Conservation (phyloP, 371 early-diverging fungal genomes). For the Mortierella sp. region DNA sequence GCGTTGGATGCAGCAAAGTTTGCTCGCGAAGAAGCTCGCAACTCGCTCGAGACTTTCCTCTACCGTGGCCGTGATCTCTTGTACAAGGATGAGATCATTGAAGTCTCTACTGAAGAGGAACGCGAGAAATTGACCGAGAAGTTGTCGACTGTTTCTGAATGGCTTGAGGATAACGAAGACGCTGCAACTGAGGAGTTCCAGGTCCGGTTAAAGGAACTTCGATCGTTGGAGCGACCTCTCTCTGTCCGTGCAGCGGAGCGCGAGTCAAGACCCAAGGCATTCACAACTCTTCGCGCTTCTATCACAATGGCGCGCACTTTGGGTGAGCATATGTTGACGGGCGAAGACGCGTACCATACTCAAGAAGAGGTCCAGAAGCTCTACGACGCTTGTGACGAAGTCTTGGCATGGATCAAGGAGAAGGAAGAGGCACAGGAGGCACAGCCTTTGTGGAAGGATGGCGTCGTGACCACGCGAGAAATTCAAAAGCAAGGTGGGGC, state of each 20-base stretch:
- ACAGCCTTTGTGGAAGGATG: constrained; percentile 67
- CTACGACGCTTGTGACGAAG: constrained; percentile 55
- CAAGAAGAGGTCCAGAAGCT: constrained; percentile 69
- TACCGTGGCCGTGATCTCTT: constrained; percentile 87
- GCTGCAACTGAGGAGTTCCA: constrained; percentile 66
- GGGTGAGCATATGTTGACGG: constrained; percentile 55
- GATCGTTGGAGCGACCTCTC: constrained; percentile 73
- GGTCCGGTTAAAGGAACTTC: constrained; percentile 60
- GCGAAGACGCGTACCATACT: constrained; percentile 67
- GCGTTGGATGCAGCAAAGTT: constrained; percentile 69
- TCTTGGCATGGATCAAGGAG: constrained; percentile 71
- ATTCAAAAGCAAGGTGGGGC: constrained; percentile 53
- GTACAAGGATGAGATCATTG: constrained; percentile 73
- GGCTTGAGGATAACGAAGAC: constrained; percentile 87
- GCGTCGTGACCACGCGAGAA: constrained; percentile 68
- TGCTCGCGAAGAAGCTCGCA: constrained; percentile 85
- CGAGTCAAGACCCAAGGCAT: constrained; percentile 68
- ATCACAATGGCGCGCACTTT: constrained; percentile 58
- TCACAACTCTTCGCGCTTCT: constrained; percentile 57
- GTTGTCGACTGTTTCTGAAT: constrained; percentile 77
- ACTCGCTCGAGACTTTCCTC: constrained; percentile 90
- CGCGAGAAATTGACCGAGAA: constrained; percentile 70
- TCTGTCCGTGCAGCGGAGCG: constrained; percentile 71
- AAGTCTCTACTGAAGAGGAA: constrained; percentile 77
- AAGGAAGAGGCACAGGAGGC: constrained; percentile 70